Conservation (phyloP, 129 eudicot genomes). For the Silybum marianum region DNA sequence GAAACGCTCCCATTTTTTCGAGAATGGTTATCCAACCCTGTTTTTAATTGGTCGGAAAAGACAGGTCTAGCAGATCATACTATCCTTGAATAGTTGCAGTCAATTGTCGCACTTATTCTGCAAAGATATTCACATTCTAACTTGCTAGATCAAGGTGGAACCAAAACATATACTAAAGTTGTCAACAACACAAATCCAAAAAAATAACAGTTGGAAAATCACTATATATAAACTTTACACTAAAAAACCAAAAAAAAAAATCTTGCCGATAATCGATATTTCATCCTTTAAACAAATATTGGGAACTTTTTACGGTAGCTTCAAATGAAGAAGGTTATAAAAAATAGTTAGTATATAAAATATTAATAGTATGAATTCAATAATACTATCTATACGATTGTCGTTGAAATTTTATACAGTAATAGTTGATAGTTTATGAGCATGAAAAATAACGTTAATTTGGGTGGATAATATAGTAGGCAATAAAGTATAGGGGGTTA, state of each 20-base stretch:
- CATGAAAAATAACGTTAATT: neutral
- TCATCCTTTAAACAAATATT: neutral
- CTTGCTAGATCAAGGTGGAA: neutral
- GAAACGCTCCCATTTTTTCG: neutral
- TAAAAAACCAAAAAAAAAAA: neutral
- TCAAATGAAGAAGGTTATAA: neutral
- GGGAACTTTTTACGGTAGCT: neutral
- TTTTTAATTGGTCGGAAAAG: neutral
- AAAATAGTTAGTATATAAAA: neutral
- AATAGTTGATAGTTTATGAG: slow-evolving; percentile 4
- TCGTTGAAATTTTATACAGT: neutral
- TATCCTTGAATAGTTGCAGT: neutral
- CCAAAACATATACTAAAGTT: neutral
- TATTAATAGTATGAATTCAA: neutral
- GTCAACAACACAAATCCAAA: neutral
- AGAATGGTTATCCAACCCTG: neutral
- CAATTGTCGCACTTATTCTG: neutral
- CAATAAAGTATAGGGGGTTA: neutral
- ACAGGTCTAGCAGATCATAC: neutral
- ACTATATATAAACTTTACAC: neutral
- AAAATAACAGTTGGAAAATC: neutral
- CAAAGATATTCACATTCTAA: neutral
- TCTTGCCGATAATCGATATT: neutral
- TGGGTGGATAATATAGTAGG: neutral
- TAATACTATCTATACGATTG: neutral